Conservation (phyloP, 345 rosid genomes). For the Salix viminalis region DNA sequence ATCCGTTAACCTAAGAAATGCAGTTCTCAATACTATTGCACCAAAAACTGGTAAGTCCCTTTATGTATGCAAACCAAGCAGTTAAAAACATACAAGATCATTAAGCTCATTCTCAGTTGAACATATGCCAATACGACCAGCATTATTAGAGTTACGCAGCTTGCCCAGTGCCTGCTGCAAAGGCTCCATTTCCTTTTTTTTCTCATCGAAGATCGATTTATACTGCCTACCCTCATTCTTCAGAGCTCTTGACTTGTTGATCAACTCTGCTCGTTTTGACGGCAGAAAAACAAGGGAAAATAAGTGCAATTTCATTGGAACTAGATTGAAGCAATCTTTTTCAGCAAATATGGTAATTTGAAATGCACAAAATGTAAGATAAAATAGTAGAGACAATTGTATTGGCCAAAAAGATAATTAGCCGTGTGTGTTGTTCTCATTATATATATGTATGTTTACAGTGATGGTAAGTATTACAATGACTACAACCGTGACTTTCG, state of each 20-base stretch:
- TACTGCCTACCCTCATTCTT: slow-evolving; percentile 32
- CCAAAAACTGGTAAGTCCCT: neutral
- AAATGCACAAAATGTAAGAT: neutral
- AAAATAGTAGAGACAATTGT: no score
- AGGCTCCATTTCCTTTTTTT: slow-evolving; percentile 74
- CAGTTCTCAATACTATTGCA: neutral
- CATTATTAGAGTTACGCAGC: slow-evolving; percentile 43
- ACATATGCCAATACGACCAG: slow-evolving; percentile 53
- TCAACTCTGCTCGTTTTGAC: slow-evolving; percentile 48
- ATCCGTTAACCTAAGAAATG: slow-evolving; percentile 9
- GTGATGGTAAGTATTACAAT: no score
- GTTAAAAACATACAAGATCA: slow-evolving; percentile 46
- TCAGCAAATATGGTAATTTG: neutral
- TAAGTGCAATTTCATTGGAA: neutral
- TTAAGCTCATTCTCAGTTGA: slow-evolving; percentile 92
- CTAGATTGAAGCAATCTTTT: neutral
- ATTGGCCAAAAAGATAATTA: no score
- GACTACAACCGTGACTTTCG: no score
- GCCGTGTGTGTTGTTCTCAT: no score
- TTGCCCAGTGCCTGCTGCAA: slow-evolving; percentile 87
- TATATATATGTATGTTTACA: no score
- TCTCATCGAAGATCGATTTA: slow-evolving; percentile 51
- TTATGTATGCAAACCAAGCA: slow-evolving; percentile 7
- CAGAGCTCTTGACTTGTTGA: slow-evolving; percentile 37
- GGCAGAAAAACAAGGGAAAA: slow-evolving; percentile 15